Percentiles rank a stretch among this genome's conserved stretches.
Conservation (phyloP, 352 stramenopile genomes). For the Globisporangium spinosum region DNA sequence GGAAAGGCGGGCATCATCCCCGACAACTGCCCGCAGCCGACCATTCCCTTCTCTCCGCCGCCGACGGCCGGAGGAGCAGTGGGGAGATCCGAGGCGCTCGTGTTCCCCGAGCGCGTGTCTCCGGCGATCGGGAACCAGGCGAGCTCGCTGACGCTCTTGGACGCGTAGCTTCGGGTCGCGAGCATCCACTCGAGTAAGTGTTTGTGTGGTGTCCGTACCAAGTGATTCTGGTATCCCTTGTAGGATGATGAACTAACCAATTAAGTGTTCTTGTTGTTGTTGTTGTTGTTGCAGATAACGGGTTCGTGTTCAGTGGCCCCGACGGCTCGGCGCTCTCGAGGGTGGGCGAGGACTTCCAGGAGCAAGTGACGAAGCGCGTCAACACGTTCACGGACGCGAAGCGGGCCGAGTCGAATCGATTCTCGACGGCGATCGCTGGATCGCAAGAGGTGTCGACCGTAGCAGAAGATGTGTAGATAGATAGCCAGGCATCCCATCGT, state of each 20-base stretch:
- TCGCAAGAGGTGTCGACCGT: neutral
- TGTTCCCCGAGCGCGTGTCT: slow-evolving; percentile 6
- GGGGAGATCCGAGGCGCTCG: slow-evolving; percentile 6
- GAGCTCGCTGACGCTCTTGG: slow-evolving; percentile 10
- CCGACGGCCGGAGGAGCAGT: neutral
- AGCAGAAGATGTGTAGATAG: neutral
- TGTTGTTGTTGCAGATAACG: slow-evolving; percentile 17
- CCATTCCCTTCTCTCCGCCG: neutral
- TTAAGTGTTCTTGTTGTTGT: neutral
- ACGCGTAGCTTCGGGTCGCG: slow-evolving; percentile 10
- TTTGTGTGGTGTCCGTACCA: neutral
- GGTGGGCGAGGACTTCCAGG: slow-evolving; percentile 6
- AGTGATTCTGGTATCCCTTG: neutral
- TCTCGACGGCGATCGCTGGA: neutral
- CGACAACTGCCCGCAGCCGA: neutral
- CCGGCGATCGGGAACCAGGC: neutral
- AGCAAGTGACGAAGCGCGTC: slow-evolving; percentile 32
- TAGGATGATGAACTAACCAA: neutral
- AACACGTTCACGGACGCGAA: slow-evolving; percentile 12
- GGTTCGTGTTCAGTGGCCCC: slow-evolving; percentile 33
- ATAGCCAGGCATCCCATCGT: no score
- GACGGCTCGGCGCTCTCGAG: slow-evolving; percentile 12
- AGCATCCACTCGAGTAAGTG: slow-evolving; percentile 16
- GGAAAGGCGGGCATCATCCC: slow-evolving; percentile 18
- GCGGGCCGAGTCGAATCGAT: neutral